A percentile compares a stretch with the other conserved stretches of the same genome.
Evolutionary conservation across 495 filamentous ascomycete genomes (phyloP).

Genomic region (Neurospora intermedia): DNA sequence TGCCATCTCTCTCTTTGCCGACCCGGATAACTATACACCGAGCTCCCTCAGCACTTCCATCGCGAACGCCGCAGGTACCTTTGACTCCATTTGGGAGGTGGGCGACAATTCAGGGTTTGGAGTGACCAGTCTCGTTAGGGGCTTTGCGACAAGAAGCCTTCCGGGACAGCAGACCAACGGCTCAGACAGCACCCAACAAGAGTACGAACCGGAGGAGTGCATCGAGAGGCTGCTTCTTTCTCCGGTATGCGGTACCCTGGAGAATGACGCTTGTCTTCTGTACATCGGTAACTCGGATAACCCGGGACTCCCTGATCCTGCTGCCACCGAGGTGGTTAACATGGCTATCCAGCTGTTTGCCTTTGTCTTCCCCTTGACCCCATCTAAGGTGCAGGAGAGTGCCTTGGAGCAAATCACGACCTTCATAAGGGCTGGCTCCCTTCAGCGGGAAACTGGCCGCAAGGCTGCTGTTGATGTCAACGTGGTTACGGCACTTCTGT

Average conservation of each 20-base stretch:
- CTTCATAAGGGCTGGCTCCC: slow-evolving; percentile 62
- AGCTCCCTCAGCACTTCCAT: slow-evolving; percentile 86
- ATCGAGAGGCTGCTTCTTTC: slow-evolving; percentile 62
- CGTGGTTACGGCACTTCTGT: slow-evolving; percentile 68
- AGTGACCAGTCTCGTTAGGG: slow-evolving; percentile 71
- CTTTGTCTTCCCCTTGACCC: slow-evolving; percentile 76
- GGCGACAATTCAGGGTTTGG: slow-evolving; percentile 93
- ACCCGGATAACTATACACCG: slow-evolving; percentile 77
- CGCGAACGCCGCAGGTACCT: slow-evolving; percentile 77
- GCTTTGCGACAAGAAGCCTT: slow-evolving; percentile 60
- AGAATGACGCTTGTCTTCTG: slow-evolving; percentile 80
- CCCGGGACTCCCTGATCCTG: slow-evolving; percentile 56
- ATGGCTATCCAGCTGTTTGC: slow-evolving; percentile 88
- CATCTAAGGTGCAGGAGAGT: slow-evolving; percentile 86
- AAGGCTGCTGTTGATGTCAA: slow-evolving; percentile 89
- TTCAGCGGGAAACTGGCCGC: slow-evolving; percentile 79
- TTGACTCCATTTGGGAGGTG: slow-evolving; percentile 90
- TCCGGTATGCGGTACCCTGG: slow-evolving; percentile 70
- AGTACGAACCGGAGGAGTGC: slow-evolving; percentile 51
- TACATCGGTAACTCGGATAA: slow-evolving; percentile 48
- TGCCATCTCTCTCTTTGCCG: slow-evolving; percentile 83
- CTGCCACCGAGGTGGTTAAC: slow-evolving; percentile 87
- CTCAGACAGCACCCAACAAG: slow-evolving; percentile 47
- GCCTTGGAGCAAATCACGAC: slow-evolving; percentile 87
- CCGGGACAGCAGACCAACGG: slow-evolving; percentile 57